Conservation (phyloP, 2,329 filamentous ascomycete species). For the Eutypella sp. region DNA sequence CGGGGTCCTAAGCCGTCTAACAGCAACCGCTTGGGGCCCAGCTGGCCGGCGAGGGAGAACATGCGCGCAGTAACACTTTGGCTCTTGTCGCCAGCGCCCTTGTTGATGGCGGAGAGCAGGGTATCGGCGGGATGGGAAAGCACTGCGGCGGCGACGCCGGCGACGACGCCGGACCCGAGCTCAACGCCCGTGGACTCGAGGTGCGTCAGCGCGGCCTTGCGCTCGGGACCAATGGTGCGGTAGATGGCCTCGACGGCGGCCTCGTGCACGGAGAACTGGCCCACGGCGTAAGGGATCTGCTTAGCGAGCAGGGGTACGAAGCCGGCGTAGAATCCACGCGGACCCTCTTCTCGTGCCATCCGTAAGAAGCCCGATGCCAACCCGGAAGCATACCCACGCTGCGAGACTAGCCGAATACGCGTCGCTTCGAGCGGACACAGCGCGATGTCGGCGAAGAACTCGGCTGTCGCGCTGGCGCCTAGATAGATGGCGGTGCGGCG, state of each 20-base stretch:
- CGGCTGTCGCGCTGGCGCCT: constrained; percentile 61
- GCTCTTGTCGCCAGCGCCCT: constrained; percentile 43
- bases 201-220: constrained; percentile 63
- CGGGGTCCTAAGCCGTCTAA: constrained; percentile 45
- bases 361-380: constrained; percentile 68
- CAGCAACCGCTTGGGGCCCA: constrained; percentile 44
- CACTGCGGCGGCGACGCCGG: constrained; percentile 82
- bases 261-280: constrained; percentile 93
- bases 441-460: constrained; percentile 72
- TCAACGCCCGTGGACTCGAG: constrained; percentile 77
- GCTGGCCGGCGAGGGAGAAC: constrained; percentile 47
- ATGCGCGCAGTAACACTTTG: constrained; percentile 46
- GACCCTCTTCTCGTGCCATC: constrained; percentile 69
- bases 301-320: constrained; percentile 84
- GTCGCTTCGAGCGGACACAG: constrained; percentile 88
- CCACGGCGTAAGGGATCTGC: constrained; percentile 89
- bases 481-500: constrained; percentile 63
- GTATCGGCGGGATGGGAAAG: constrained; percentile 85
- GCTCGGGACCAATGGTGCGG: constrained; percentile 57
- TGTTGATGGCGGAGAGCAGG: constrained; percentile 51
- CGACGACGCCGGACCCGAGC: constrained; percentile 78
- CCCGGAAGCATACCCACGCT: constrained; percentile 71
- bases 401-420: constrained; percentile 72
- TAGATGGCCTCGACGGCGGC: constrained; percentile 77
- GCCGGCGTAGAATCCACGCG: constrained; percentile 83